These are phyloP conservation scores for Aureobasidium sp. DNA, from an alignment of 2,329 filamentous ascomycete species.

Conservation along the genomic window DNA sequence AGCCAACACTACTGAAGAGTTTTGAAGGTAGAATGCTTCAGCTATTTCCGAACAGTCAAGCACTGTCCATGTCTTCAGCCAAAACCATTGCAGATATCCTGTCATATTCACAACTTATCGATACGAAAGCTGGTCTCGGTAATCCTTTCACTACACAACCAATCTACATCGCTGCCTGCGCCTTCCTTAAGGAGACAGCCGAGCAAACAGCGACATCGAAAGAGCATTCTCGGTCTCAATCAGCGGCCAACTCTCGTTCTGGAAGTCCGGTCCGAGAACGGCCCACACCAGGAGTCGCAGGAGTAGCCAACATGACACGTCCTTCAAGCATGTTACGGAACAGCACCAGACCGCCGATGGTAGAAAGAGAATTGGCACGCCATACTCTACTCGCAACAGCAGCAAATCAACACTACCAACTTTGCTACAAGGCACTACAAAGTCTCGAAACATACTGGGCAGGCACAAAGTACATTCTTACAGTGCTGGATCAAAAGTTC, in stretches of 20 bases:
- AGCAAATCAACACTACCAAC: slow-evolving; percentile 78
- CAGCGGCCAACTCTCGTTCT: slow-evolving; percentile 15
- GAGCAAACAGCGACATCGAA: slow-evolving; percentile 57
- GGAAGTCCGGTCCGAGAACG: slow-evolving; percentile 39
- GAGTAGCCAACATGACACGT: background rate
- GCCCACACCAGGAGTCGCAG: background rate
- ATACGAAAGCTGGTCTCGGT: slow-evolving; percentile 75
- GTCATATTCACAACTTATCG: slow-evolving; percentile 75
- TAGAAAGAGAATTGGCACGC: slow-evolving; percentile 39
- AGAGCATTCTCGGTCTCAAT: slow-evolving; percentile 42
- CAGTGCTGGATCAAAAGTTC: slow-evolving; percentile 76
- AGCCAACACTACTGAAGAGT: slow-evolving; percentile 71
- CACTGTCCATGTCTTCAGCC: slow-evolving; percentile 76
- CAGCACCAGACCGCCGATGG: slow-evolving; percentile 1
- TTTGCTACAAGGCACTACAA: slow-evolving; percentile 75
- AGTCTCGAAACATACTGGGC: slow-evolving; percentile 80
- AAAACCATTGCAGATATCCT: slow-evolving; percentile 88
- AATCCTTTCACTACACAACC: slow-evolving; percentile 84
- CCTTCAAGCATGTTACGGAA: background rate
- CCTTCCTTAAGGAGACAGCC: slow-evolving; percentile 75
- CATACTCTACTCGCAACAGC: slow-evolving; percentile 71
- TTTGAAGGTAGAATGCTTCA: slow-evolving; percentile 63
- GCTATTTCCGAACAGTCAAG: slow-evolving; percentile 69
- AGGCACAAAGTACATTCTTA: slow-evolving; percentile 77
- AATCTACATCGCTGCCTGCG: slow-evolving; percentile 84